Evolutionary conservation across 2,329 filamentous ascomycete species (phyloP).

Genomic region (Alternaria brassicicola): DNA sequence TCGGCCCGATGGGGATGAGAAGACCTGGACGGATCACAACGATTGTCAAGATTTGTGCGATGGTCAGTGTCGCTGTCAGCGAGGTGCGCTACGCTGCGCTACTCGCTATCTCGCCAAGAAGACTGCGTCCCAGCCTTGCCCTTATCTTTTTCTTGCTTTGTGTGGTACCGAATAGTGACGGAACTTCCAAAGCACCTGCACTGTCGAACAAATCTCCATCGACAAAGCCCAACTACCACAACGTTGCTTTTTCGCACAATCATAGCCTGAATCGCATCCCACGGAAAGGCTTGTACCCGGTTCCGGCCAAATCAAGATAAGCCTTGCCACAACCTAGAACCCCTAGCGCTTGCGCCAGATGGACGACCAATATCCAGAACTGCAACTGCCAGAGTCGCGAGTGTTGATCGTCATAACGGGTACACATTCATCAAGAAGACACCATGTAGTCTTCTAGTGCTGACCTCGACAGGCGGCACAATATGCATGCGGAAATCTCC

Average conservation of each 20-base stretch:
- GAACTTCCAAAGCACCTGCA: constrained; percentile 2
- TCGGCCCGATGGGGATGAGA: constrained; percentile 25
- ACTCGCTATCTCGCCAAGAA: constrained; percentile 11
- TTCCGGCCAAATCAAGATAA: neutral
- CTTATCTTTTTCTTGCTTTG: constrained; percentile 14
- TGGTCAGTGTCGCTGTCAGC: constrained; percentile 1
- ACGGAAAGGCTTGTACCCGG: neutral
- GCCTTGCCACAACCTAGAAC: neutral
- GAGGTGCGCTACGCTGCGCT: constrained; percentile 4
- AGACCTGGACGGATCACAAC: constrained; percentile 14
- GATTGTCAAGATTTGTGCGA: neutral
- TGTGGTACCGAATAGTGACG: constrained; percentile 16
- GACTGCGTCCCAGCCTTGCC: constrained; percentile 1
- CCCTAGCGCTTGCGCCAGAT: constrained; percentile 21
- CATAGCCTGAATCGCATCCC: neutral
- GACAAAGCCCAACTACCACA: constrained; percentile 1
- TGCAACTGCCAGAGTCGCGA: constrained; percentile 69
- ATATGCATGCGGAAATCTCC: constrained; percentile 89
- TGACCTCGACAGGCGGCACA: constrained; percentile 61
- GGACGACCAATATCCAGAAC: constrained; percentile 36
- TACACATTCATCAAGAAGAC: constrained; percentile 31
- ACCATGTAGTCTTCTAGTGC: neutral
- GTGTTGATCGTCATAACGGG: constrained; percentile 92
- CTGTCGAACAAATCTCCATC: neutral
- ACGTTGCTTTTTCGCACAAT: neutral